Percentiles rank a stretch among this genome's conserved stretches.
Evolutionary conservation across 1,139 yeast species (phyloP).

Genomic region (Kodamaea derodonti): DNA sequence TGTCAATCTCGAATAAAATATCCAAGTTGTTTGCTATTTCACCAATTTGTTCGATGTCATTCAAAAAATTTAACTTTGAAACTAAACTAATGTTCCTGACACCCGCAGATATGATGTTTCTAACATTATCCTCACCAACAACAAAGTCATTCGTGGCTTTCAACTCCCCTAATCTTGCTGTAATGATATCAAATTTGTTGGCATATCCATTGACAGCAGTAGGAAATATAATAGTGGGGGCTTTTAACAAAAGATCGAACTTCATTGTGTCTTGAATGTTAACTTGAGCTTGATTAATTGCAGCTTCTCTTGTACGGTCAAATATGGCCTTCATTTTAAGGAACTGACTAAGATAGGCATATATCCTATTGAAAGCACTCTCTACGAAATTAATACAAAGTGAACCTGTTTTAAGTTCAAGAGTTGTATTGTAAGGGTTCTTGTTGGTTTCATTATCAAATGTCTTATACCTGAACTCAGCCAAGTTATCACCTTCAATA

Average conservation of each 20-base stretch:
- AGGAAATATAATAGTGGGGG: conserved; percentile 86
- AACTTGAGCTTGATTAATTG: conserved; percentile 64
- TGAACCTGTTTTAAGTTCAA: conserved; percentile 73
- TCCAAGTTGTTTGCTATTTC: conserved; percentile 72
- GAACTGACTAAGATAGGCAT: conserved; percentile 69
- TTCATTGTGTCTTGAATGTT: conserved; percentile 62
- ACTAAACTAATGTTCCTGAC: conserved; percentile 64
- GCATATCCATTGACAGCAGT: conserved; percentile 41
- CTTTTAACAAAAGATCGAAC: conserved; percentile 66
- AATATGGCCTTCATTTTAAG: conserved; percentile 82
- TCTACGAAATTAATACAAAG: conserved; percentile 75
- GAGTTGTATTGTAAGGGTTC: conserved; percentile 52
- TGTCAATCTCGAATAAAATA: conserved; percentile 57
- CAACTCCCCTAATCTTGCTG: conserved; percentile 80
- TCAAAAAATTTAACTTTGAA: conserved; percentile 52
- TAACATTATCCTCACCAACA: conserved; percentile 17
- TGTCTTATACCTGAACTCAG: conserved; percentile 81
- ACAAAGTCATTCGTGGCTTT: conserved; percentile 63
- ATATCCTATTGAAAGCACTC: conserved; percentile 66
- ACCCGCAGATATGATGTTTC: conserved; percentile 62
- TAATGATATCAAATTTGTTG: conserved; percentile 52
- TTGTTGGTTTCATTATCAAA: conserved; percentile 54
- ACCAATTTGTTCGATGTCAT: conserved; percentile 45
- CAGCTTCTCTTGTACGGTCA: conserved; percentile 86
- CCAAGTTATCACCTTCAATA: conserved; percentile 80